Conservation (phyloP, 805 yeast species). For the Hanseniaspora lindneri region DNA sequence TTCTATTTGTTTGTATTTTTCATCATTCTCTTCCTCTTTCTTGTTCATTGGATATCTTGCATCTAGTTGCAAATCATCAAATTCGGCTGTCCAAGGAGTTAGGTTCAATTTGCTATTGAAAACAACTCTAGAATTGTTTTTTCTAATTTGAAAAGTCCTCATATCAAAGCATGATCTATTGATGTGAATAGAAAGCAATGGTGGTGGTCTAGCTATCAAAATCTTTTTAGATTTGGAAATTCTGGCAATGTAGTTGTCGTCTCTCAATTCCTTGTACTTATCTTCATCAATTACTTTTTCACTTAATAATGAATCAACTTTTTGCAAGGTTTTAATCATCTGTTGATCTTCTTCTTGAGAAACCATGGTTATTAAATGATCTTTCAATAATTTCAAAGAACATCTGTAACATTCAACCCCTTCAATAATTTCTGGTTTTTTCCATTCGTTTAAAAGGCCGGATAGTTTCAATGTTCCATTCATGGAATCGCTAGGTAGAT, state of each 20-base stretch:
- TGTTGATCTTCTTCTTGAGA: conserved; percentile 23
- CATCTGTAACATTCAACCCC: conserved; percentile 94
- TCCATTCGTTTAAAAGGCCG: conserved; percentile 54
- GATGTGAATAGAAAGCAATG: conserved; percentile 71
- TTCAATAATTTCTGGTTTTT: conserved; percentile 70
- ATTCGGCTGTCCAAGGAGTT: conserved; percentile 56
- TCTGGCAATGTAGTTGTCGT: conserved; percentile 60
- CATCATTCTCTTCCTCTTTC: conserved; percentile 38
- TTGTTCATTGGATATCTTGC: conserved; percentile 63
- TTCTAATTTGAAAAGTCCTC: conserved; percentile 65
- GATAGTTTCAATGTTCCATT: conserved; percentile 37
- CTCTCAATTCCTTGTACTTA: conserved; percentile 58
- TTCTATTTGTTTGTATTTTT: conserved; percentile 22
- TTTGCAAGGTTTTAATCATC: conserved; percentile 26
- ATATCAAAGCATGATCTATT: conserved; percentile 91
- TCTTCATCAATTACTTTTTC: conserved; percentile 71
- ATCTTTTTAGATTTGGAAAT: conserved; percentile 77
- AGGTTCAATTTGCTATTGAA: conserved; percentile 63
- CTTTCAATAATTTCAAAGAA: conserved; percentile 52
- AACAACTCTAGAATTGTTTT: conserved; percentile 70
- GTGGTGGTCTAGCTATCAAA: conserved; percentile 68
- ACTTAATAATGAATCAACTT: conserved; percentile 41
- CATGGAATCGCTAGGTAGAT: conserved; percentile 43
- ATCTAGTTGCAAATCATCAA: conserved; percentile 61
- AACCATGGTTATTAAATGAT: conserved; percentile 36